phyloP scores from a whole-genome alignment of 495 filamentous ascomycete species.

The Aspergillus diversus region DNA sequence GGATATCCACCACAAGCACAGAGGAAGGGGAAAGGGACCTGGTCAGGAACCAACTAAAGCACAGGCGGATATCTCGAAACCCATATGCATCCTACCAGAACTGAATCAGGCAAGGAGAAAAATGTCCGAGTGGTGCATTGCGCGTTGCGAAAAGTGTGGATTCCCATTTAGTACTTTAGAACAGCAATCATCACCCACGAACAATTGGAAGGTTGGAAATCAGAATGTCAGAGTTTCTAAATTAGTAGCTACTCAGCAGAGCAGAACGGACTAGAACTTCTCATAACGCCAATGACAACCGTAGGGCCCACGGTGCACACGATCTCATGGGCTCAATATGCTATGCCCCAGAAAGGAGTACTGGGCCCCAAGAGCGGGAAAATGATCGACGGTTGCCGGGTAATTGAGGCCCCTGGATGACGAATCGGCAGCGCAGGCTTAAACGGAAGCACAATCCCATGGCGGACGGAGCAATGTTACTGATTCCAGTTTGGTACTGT shows the following conservation, averaged over 20 bases:
- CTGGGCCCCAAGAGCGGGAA: conserved; percentile 19
- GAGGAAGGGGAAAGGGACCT: conserved; percentile 5
- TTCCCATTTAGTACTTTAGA: conserved; percentile 10
- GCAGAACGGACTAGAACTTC: background rate
- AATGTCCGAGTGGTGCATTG: conserved; percentile 15
- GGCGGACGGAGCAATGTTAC: background rate
- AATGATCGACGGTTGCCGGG: conserved; percentile 19
- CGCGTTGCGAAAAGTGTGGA: conserved; percentile 17
- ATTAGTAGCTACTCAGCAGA: background rate
- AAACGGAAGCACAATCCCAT: conserved; percentile 10
- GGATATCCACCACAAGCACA: background rate
- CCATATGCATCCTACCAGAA: conserved; percentile 19
- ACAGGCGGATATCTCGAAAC: conserved; percentile 13
- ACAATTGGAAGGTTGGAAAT: background rate
- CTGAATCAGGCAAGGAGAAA: conserved; percentile 6
- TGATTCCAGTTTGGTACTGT: background rate
- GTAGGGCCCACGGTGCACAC: background rate
- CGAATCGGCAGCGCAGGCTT: conserved; percentile 14
- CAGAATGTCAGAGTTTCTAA: background rate
- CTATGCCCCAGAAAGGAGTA: background rate
- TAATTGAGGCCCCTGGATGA: conserved; percentile 13
- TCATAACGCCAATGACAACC: background rate
- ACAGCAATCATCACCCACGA: conserved; percentile 22
- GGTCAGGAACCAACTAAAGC: conserved; percentile 1
- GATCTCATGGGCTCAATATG: background rate